Percentiles rank a stretch among this genome's conserved stretches.
Conservation (phyloP, 805 yeast genomes). For the Wickerhamomyces ciferrii region DNA sequence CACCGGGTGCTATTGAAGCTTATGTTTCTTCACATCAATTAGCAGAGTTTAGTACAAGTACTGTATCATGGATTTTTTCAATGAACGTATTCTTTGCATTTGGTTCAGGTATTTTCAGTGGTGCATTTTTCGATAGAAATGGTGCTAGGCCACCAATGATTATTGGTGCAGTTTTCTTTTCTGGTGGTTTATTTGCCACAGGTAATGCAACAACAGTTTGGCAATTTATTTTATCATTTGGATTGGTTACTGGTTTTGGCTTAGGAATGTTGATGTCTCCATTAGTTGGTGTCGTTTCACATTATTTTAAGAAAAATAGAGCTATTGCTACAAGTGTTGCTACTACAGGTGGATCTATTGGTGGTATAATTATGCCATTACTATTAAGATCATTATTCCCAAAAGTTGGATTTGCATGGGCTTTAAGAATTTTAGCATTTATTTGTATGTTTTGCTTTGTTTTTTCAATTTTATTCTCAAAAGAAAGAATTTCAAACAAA, state of each 20-base stretch:
- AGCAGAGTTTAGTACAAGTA: constrained; percentile 35
- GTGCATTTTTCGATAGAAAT: constrained; percentile 50
- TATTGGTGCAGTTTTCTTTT: constrained; percentile 34
- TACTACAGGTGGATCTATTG: constrained; percentile 47
- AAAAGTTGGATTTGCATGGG: constrained; percentile 50
- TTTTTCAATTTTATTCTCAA: constrained; percentile 27
- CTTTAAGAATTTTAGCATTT: constrained; percentile 46
- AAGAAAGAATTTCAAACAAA: constrained; percentile 25
- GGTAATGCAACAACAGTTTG: constrained; percentile 46
- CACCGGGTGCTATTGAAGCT: constrained; percentile 59
- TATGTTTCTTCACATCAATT: constrained; percentile 54
- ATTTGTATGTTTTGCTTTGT: constrained; percentile 31
- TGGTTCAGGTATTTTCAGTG: constrained; percentile 44
- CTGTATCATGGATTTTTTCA: constrained; percentile 64
- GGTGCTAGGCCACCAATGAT: constrained; percentile 41
- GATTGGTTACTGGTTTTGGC: constrained; percentile 51
- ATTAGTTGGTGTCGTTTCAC: constrained; percentile 52
- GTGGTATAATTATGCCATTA: constrained; percentile 50
- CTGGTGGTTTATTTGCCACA: constrained; percentile 45
- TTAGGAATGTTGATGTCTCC: constrained; percentile 54
- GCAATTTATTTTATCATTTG: constrained; percentile 57
- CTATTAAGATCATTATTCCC: constrained; percentile 41
- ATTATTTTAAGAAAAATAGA: constrained; percentile 55
- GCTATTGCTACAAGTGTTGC: constrained; percentile 49
- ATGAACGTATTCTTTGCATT: constrained; percentile 45